Percentiles rank a stretch among this genome's conserved stretches.
These are phyloP conservation scores for Aciculosporium take DNA, from an alignment of 2,329 filamentous ascomycete species.

Conservation along the genomic window DNA sequence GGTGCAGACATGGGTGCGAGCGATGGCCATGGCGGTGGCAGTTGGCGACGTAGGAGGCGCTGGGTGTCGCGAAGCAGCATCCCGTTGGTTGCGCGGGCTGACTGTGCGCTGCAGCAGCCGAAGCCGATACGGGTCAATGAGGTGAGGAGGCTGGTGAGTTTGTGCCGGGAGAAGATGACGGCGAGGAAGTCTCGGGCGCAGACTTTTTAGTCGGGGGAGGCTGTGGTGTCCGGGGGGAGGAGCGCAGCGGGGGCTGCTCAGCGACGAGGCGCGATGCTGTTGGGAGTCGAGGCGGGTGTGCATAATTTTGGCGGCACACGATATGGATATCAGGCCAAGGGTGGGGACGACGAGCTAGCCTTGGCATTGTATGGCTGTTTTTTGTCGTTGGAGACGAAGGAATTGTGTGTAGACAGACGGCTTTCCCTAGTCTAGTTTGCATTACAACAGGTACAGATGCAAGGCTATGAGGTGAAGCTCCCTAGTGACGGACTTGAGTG, in stretches of 20 bases:
- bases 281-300: too few relatives aligned
- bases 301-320: not conserved
- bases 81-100: slow-evolving; percentile 13
- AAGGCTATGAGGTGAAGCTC: not conserved
- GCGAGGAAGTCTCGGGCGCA: slow-evolving; percentile 11
- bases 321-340: not conserved
- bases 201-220: slow-evolving; percentile 7
- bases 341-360: not conserved
- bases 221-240: not conserved
- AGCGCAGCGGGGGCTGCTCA: too few relatives aligned
- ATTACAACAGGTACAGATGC: not conserved
- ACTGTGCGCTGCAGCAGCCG: slow-evolving; percentile 19
- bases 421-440: not conserved
- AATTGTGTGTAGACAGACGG: not conserved
- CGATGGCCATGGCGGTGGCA: not conserved
- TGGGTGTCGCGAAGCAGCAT: slow-evolving; percentile 11
- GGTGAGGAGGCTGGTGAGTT: slow-evolving; percentile 15
- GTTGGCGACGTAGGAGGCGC: slow-evolving; percentile 8
- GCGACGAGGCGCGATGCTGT: too few relatives aligned
- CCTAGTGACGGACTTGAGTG: too few relatives aligned
- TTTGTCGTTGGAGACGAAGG: not conserved
- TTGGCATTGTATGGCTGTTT: not conserved
- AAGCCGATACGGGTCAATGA: slow-evolving; percentile 17
- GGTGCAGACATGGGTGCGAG: not conserved
- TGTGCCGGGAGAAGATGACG: slow-evolving; percentile 14